Conservation (phyloP, 176 grass and related monocot genomes). For the Thinopyrum elongatum region DNA sequence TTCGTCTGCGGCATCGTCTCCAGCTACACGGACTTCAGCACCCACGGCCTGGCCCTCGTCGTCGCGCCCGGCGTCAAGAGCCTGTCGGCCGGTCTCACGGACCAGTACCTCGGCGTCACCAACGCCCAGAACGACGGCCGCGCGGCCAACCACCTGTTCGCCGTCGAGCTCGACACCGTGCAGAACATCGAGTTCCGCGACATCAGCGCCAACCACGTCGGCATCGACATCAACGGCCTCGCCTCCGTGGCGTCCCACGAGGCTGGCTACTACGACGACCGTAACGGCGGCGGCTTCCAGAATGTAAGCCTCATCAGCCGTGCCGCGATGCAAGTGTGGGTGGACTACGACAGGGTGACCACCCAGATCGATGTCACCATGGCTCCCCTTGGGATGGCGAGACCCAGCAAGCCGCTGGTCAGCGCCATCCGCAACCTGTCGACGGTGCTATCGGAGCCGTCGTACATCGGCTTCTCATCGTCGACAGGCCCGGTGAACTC, state of each 20-base stretch:
- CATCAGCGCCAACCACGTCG: background rate
- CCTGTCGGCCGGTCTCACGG: background rate
- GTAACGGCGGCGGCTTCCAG: background rate
- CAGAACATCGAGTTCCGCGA: background rate
- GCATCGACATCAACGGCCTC: background rate
- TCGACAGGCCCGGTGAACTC: background rate
- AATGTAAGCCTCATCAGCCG: background rate
- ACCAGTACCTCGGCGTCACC: background rate
- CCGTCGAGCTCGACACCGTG: background rate
- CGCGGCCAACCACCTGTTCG: background rate
- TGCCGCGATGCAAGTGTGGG: background rate
- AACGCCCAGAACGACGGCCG: background rate
- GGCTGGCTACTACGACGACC: background rate
- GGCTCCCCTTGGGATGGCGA: background rate
- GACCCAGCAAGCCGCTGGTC: background rate
- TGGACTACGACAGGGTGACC: background rate
- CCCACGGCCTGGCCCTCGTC: background rate
- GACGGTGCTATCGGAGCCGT: background rate
- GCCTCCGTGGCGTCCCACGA: background rate
- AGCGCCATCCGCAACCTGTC: background rate
- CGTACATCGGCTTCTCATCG: background rate
- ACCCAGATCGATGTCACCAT: background rate
- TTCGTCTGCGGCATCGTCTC: conserved; percentile 14
- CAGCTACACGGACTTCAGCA: background rate
- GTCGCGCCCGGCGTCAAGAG: background rate